Conservation (phyloP, 805 yeast species). For the Ascoidea tarda region DNA sequence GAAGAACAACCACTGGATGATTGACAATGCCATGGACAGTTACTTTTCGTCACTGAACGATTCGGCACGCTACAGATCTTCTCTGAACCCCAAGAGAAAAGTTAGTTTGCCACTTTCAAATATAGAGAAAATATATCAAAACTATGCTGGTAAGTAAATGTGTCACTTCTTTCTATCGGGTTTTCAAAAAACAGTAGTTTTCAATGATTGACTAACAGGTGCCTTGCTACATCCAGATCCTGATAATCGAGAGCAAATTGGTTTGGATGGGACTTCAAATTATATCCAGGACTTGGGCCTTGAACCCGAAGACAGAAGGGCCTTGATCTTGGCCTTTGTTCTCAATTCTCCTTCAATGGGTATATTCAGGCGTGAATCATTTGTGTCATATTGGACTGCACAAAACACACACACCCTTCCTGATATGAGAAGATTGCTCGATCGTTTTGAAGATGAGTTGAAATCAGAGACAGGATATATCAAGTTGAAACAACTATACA, state of each 20-base stretch:
- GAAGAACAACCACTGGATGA: too few relatives aligned
- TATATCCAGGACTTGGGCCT: slow-evolving; percentile 56
- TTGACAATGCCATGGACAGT: too few relatives aligned
- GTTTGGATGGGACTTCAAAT: slow-evolving; percentile 62
- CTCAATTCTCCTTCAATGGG: slow-evolving; percentile 59
- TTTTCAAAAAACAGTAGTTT: too few relatives aligned
- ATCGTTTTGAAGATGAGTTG: slow-evolving; percentile 14
- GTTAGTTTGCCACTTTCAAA: too few relatives aligned
- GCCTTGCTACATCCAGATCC: background rate
- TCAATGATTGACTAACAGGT: too few relatives aligned
- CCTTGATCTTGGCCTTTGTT: slow-evolving; percentile 57
- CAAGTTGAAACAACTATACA: slow-evolving; percentile 42
- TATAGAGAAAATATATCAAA: too few relatives aligned
- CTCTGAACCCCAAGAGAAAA: too few relatives aligned
- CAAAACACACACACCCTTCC: slow-evolving; percentile 9
- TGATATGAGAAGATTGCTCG: background rate
- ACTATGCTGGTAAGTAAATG: too few relatives aligned
- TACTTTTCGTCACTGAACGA: too few relatives aligned
- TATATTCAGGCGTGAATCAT: slow-evolving; percentile 32
- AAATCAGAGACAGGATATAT: slow-evolving; percentile 20
- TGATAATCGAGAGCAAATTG: slow-evolving; percentile 25
- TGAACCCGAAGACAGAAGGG: slow-evolving; percentile 61
- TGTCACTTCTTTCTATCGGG: too few relatives aligned
- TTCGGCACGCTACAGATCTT: too few relatives aligned
- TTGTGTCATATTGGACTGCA: slow-evolving; percentile 45